Percentiles rank a stretch among this genome's conserved stretches.
These are phyloP conservation scores for Malassezia vespertilionis DNA, from an alignment of 1,284 basidiomycete species.

Conservation along the genomic window DNA sequence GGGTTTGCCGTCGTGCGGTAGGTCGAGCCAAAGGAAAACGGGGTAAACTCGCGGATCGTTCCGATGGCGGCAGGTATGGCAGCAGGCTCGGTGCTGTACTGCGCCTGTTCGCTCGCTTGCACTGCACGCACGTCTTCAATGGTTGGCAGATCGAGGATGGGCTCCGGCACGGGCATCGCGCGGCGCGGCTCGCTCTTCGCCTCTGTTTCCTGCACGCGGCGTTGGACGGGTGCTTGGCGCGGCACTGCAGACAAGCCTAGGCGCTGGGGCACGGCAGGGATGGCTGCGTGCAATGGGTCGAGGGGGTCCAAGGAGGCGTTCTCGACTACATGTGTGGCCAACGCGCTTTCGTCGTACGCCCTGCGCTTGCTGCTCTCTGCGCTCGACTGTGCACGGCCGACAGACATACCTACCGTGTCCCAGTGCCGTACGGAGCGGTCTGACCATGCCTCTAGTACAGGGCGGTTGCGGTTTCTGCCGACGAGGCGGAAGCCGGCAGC, in stretches of 20 bases:
- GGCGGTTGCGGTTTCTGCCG: constrained; percentile 43
- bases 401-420: constrained; percentile 32
- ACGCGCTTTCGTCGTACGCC: constrained; percentile 10
- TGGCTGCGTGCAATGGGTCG: neutral
- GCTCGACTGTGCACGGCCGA: constrained; percentile 19
- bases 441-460: constrained; percentile 43
- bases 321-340: constrained; percentile 21
- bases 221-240: too few relatives aligned
- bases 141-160: constrained; percentile 38
- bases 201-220: neutral
- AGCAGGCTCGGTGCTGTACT: neutral
- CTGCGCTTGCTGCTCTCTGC: constrained; percentile 2
- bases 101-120: constrained; percentile 29
- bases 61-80: neutral
- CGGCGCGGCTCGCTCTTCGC: neutral
- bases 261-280: constrained; percentile 21
- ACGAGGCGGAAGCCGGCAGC: constrained; percentile 30
- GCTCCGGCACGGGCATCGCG: constrained; percentile 24
- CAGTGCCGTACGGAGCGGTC: constrained; percentile 37
- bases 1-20: constrained; percentile 1
- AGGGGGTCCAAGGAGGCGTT: constrained; percentile 4
- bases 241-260: constrained; percentile 16
- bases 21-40: neutral
- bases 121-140: constrained; percentile 42
- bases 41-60: neutral